Base-by-base conservation (phyloP, 2,329 filamentous ascomycete species). In the Camillea tinctor region DNA sequence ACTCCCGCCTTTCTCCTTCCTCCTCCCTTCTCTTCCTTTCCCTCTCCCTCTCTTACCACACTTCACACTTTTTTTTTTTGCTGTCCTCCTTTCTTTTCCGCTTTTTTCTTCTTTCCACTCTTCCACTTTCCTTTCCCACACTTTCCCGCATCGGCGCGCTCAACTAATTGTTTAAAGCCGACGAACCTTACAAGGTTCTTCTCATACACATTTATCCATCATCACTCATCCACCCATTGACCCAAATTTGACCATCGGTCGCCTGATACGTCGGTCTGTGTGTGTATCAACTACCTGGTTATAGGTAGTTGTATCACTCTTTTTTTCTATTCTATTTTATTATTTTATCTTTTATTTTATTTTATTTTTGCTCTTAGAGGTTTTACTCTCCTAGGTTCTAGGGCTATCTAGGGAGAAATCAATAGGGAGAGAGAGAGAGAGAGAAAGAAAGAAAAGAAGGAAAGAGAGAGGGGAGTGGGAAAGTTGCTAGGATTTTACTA, bases 121-220 rank as follows among this genome's bases (percentile, higher is more conserved):
- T 52, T 61, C 49, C 48, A n/a, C 48, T 53, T 56, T 56, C 52
- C 52, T 30, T 50, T 53, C 23, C 50, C 44, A 50, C 53, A 52
- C 21, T 60, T 40, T 64, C 51, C 54, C 56, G 40, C 52, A 60
- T 52, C 50, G 49, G 59, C 52, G 52, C 50, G 36, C 49, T 50
- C 52, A 52, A 50, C 48, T 44, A 44, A 44, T 44, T 44, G n/a
- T n/a, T 15, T 40, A 26, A 26, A 26, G 8, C 24, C 24, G 24
- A 8, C 8, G 4, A 8, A 26, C 24, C 24, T 26, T 8, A 4
- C 24, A 26, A 26, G 24, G 24, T 40, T 17, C n/a, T 11, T 15
- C 6, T 9, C 36, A 5, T 44, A 44, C 36, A 4, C 36, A 40
- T 40, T 3, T 17, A 40, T 40, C 36, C 9, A 40, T 40, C 36